Conservation (phyloP, 371 early-diverging fungal genomes). For the Mortierella polycephala region DNA sequence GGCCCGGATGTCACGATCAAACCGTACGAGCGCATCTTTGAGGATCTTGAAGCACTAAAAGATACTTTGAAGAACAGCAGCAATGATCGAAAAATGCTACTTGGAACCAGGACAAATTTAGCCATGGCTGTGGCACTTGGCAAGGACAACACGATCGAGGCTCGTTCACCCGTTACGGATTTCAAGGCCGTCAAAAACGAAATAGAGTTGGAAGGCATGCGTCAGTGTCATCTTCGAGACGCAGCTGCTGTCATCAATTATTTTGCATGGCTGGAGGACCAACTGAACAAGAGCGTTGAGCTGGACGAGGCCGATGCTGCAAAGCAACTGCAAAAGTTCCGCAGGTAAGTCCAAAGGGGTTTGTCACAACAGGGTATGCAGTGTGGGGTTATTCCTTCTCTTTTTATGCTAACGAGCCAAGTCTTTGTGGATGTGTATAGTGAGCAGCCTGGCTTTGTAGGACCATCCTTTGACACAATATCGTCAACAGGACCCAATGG, state of each 20-base stretch:
- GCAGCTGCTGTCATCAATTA: conserved; percentile 91
- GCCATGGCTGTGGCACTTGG: conserved; percentile 65
- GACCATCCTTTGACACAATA: conserved; percentile 97
- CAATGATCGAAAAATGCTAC: conserved; percentile 63
- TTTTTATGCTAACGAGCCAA: not conserved
- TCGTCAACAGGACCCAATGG: conserved; percentile 96
- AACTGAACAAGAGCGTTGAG: conserved; percentile 66
- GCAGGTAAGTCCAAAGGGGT: conserved; percentile 17
- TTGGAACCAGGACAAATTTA: conserved; percentile 68
- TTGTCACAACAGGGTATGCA: not conserved
- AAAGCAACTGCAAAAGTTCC: conserved; percentile 45
- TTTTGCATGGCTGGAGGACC: conserved; percentile 96
- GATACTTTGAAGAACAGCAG: conserved; percentile 27
- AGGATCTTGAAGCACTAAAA: conserved; percentile 65
- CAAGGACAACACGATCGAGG: conserved; percentile 59
- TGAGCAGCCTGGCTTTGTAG: conserved; percentile 79
- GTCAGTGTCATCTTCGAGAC: conserved; percentile 93
- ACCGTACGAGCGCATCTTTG: conserved; percentile 83
- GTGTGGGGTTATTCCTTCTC: not conserved
- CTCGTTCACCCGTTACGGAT: conserved; percentile 75
- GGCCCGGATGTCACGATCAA: conserved; percentile 66
- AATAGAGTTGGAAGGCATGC: conserved; percentile 92
- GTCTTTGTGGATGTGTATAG: conserved; percentile 26
- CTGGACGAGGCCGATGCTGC: conserved; percentile 86
- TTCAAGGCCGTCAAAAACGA: conserved; percentile 96